Conservation (phyloP, 257 asterid species). For the Plantago ovata region DNA sequence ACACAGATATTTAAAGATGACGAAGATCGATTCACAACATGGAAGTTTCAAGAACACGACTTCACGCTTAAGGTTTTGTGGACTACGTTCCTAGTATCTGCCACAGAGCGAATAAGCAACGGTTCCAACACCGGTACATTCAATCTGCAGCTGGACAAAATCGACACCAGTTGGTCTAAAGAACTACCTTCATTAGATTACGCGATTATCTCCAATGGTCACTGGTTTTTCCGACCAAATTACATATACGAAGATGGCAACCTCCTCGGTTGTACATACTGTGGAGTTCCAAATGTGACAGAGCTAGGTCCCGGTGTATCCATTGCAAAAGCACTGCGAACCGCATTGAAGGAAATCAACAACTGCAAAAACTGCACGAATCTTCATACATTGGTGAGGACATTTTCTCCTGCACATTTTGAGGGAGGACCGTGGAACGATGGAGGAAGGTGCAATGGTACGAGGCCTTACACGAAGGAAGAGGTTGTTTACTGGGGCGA, state of each 20-base stretch:
- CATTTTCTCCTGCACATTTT: slow-evolving; percentile 42
- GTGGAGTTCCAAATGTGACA: slow-evolving; percentile 28
- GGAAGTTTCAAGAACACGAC: slow-evolving; percentile 36
- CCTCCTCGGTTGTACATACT: slow-evolving; percentile 40
- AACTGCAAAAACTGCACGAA: slow-evolving; percentile 29
- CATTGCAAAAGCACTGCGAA: slow-evolving; percentile 29
- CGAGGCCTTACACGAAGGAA: slow-evolving; percentile 26
- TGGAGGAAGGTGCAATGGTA: slow-evolving; percentile 43
- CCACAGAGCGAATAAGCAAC: slow-evolving; percentile 30
- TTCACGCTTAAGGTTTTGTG: slow-evolving; percentile 41
- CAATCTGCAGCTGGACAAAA: slow-evolving; percentile 37
- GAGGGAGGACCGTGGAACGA: slow-evolving; percentile 46
- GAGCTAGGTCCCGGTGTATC: slow-evolving; percentile 31
- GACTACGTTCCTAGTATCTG: slow-evolving; percentile 38
- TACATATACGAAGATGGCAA: slow-evolving; percentile 28
- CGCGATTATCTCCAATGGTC: slow-evolving; percentile 42
- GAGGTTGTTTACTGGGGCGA: slow-evolving; percentile 15
- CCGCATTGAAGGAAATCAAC: slow-evolving; percentile 34
- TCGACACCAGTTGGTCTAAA: slow-evolving; percentile 33
- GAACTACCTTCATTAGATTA: slow-evolving; percentile 35
- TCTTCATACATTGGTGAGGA: slow-evolving; percentile 25
- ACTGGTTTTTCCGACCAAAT: slow-evolving; percentile 44
- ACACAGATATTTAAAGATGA: slow-evolving; percentile 27
- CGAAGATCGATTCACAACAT: slow-evolving; percentile 30
- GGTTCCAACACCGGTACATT: slow-evolving; percentile 38